These are phyloP conservation scores for Amaranthus tricolor DNA, from an alignment of 179 eudicot species.

Conservation along the genomic window DNA sequence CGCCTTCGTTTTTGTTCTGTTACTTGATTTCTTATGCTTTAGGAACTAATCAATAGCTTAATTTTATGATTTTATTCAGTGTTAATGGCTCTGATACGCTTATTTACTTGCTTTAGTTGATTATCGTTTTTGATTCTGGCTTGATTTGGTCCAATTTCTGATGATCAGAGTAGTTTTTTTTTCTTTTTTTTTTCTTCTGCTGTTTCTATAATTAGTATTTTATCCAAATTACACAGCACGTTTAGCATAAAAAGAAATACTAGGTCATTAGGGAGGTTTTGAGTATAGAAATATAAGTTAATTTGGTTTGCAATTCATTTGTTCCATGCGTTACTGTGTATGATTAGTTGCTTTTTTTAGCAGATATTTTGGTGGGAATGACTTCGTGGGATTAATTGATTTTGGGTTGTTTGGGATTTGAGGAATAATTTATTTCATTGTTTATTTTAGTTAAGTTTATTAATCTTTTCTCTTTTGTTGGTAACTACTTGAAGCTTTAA, in stretches of 20 bases:
- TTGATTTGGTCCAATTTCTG: neutral
- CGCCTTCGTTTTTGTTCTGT: slow-evolving; percentile 6
- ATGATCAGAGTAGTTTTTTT: slow-evolving; percentile 12
- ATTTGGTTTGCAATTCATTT: neutral
- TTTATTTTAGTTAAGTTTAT: no score
- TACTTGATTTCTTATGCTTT: slow-evolving; percentile 15
- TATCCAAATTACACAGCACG: no score
- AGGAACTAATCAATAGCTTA: slow-evolving; percentile 15
- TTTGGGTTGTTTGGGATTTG: slow-evolving; percentile 19
- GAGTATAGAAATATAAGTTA: neutral
- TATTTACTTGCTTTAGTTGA: neutral
- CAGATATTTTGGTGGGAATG: slow-evolving; percentile 24
- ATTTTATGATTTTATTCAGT: slow-evolving; percentile 12
- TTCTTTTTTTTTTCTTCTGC: neutral
- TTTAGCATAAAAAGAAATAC: neutral
- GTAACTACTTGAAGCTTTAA: no score
- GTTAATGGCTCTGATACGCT: slow-evolving; percentile 1
- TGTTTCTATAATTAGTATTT: neutral
- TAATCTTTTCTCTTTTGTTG: no score
- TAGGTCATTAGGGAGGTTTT: neutral
- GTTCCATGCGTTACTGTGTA: neutral
- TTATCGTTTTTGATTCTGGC: neutral
- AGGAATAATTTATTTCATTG: no score
- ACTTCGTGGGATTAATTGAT: slow-evolving; percentile 5
- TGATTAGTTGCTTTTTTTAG: slow-evolving; percentile 25